A percentile compares a stretch with the other conserved stretches of the same genome.
These are phyloP conservation scores for Flaveria trinervia DNA, from an alignment of 129 eudicot genomes.

Conservation along the genomic window DNA sequence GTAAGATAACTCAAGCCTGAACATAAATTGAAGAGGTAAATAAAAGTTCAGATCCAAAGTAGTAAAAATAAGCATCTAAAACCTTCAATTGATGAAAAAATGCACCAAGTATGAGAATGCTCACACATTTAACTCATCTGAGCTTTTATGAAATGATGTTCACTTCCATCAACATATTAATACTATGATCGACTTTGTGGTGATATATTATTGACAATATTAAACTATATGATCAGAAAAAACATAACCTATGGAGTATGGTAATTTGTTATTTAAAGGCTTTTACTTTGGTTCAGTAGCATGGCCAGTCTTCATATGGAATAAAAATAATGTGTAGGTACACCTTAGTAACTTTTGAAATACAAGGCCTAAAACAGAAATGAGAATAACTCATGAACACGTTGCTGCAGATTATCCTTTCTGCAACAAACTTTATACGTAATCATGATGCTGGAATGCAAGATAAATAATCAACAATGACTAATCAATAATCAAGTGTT, in stretches of 20 bases:
- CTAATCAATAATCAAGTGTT: neutral
- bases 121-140: too few relatives aligned
- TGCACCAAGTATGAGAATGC: too few relatives aligned
- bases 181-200: too few relatives aligned
- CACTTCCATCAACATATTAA: too few relatives aligned
- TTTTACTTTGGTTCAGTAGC: neutral
- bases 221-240: neutral
- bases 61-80: neutral
- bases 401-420: neutral
- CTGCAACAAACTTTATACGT: neutral
- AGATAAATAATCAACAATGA: too few relatives aligned
- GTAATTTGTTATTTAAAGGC: neutral
- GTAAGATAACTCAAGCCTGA: slow-evolving; percentile 21
- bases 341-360: neutral
- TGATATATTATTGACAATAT: too few relatives aligned
- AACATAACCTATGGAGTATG: neutral
- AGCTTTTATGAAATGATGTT: too few relatives aligned
- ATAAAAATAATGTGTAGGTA: neutral
- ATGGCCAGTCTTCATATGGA: neutral
- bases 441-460: too few relatives aligned
- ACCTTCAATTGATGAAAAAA: too few relatives aligned
- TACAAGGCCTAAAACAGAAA: neutral
- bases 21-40: neutral
- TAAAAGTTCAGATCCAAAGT: neutral
- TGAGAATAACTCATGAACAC: neutral